Base-by-base conservation (phyloP, 768 basidiomycete species). In the Mrakia blollopis region DNA sequence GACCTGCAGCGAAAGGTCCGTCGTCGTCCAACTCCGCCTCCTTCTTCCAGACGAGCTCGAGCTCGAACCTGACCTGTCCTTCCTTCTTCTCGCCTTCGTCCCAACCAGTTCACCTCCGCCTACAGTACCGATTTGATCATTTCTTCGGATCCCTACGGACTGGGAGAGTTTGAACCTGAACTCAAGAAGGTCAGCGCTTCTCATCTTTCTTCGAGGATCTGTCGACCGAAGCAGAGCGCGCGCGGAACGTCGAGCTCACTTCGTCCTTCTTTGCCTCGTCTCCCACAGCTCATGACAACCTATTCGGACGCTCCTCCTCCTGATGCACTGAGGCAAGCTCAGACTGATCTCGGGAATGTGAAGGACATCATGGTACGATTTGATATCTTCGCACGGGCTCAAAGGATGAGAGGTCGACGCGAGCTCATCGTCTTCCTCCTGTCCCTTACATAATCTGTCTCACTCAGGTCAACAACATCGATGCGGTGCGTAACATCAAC, bases 311-410 rank as follows among this genome's bases (percentile, higher is more conserved):
- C 89, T 13, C 94, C 95, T 23, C 94, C 93, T 52, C 82, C 83
- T 25, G 97, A 99, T 83, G 93, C 95, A 79, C 89, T 98, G 75
- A 86, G 90, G 28, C 91, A 93, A 79, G 96, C 96, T 8, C 94
- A 94, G 82, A 88, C 88, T 7, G 94, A 98, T 83, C 79, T 86
- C 14, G 82, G 83, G 47, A 83, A 84, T 65, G 85, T 97, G 67
- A 98, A 97, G 83, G 91, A 94, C 81, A 93, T 97, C 84, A 96
- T 97, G 94, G 77, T 78, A 7, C 41, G 76, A 39, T 65, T 32
- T 47, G 35, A 2, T 70, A 39, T 50, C 70, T 18, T 68, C 18
- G n/a, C 71, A 28, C 44, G 39, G 23, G 32, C 44, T 62, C 44
- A 8, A 57, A 50, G 23, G 14, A 39, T 18, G 39, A 28, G 25